These are phyloP conservation scores for Xylariaceae sp. DNA, from an alignment of 2,329 filamentous ascomycete species.

Conservation along the genomic window DNA sequence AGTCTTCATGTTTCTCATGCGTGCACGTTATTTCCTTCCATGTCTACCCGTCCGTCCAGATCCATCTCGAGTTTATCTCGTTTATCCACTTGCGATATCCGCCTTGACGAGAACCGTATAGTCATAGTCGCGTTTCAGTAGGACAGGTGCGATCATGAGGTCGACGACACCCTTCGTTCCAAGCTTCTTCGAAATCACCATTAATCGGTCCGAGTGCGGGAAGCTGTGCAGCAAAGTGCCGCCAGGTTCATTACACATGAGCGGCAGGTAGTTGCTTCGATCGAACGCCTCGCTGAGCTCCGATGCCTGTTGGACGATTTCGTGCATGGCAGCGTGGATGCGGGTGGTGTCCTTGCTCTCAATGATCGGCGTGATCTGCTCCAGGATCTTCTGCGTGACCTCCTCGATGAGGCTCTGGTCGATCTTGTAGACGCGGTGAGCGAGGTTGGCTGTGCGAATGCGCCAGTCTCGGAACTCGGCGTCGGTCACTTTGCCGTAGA, in stretches of 20 bases:
- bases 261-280: conserved; percentile 17
- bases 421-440: conserved; percentile 18
- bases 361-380: conserved; percentile 19
- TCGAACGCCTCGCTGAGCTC: conserved; percentile 23
- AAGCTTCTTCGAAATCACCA: conserved; percentile 24
- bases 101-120: conserved; percentile 28
- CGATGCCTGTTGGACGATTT: conserved; percentile 21
- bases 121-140: conserved; percentile 24
- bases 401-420: conserved; percentile 19
- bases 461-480: conserved; percentile 23
- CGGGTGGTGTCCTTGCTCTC: conserved; percentile 4
- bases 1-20: no score
- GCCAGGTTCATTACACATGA: conserved; percentile 27
- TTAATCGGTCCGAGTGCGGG: conserved; percentile 15
- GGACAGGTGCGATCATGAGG: conserved; percentile 28
- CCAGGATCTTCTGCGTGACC: conserved; percentile 18
- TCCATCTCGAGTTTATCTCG: no score
- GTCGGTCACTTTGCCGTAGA: conserved; percentile 15
- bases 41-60: no score
- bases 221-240: conserved; percentile 26
- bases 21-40: no score
- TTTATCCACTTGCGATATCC: conserved; percentile 26
- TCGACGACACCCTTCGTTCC: conserved; percentile 22
- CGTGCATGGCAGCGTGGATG: conserved; percentile 14
- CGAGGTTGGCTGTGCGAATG: conserved; percentile 21